These are phyloP conservation scores for Alnus rubra DNA, from an alignment of 306 rosid genomes.

Conservation along the genomic window DNA sequence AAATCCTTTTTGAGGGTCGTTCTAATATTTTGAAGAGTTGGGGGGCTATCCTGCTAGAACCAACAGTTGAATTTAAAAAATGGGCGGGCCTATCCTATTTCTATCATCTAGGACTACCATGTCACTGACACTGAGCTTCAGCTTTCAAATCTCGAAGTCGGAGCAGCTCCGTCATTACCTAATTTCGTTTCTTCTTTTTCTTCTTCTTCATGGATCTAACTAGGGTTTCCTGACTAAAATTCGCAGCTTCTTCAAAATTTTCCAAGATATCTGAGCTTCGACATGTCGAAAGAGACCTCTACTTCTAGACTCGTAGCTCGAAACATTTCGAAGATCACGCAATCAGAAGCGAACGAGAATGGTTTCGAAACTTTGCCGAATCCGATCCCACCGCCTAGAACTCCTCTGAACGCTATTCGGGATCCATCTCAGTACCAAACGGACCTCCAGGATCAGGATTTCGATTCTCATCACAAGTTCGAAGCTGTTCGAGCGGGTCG, in stretches of 20 bases:
- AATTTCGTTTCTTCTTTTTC: background rate
- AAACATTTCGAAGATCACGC: conserved; percentile 22
- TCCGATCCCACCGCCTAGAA: conserved; percentile 62
- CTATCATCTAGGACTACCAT: background rate
- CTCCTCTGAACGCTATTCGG: conserved; percentile 68
- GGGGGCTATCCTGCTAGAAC: conserved; percentile 30
- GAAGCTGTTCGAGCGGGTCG: conserved; percentile 41
- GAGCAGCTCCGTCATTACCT: background rate
- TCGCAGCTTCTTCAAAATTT: background rate
- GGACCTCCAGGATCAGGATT: conserved; percentile 35
- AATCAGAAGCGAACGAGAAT: conserved; percentile 61
- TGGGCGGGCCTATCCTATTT: conserved; percentile 39
- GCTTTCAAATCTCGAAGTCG: conserved; percentile 3
- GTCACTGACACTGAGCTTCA: conserved; percentile 3
- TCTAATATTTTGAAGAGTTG: conserved; percentile 7
- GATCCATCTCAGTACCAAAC: conserved; percentile 71
- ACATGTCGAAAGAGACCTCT: conserved; percentile 44
- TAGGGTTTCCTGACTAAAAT: background rate
- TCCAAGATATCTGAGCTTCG: background rate
- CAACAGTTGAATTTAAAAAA: conserved; percentile 37
- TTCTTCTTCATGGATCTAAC: conserved; percentile 12
- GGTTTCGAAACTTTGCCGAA: conserved; percentile 47
- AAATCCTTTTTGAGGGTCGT: background rate
- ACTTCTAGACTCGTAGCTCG: conserved; percentile 23
- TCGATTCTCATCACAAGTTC: conserved; percentile 34